A percentile compares a stretch with the other conserved stretches of the same genome.
phyloP scores from a whole-genome alignment of 2,329 filamentous ascomycete species.

The Cladosporium austrohemisphaericum region DNA sequence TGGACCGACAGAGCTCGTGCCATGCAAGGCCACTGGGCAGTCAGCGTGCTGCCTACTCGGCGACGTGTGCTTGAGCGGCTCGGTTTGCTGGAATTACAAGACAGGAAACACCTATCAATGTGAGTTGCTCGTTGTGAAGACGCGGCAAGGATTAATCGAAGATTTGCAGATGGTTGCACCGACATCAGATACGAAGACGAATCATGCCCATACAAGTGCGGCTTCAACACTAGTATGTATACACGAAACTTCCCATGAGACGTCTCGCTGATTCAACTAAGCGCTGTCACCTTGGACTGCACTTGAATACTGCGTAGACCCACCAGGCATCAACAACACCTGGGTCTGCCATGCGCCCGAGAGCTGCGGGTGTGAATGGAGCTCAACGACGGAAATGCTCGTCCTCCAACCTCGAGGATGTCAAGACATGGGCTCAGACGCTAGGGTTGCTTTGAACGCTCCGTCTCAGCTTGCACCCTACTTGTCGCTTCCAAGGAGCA shows the following conservation, averaged over 20 bases:
- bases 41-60: conserved; percentile 30
- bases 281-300: conserved; percentile 29
- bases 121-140: too few species aligned
- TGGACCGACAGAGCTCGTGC: conserved; percentile 24
- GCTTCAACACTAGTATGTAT: conserved; percentile 24
- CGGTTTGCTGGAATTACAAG: conserved; percentile 27
- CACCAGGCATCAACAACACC: conserved; percentile 24
- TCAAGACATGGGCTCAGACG: conserved; percentile 30
- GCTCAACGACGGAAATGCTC: conserved; percentile 20
- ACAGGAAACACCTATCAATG: conserved; percentile 30
- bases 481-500: conserved; percentile 24
- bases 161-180: conserved; percentile 34
- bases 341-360: conserved; percentile 32
- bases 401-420: conserved; percentile 25
- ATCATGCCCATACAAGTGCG: conserved; percentile 30
- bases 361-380: conserved; percentile 30
- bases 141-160: too few species aligned
- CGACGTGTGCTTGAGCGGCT: conserved; percentile 29
- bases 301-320: conserved; percentile 27
- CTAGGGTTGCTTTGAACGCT: conserved; percentile 30
- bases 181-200: conserved; percentile 29
- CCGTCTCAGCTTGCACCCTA: conserved; percentile 26
- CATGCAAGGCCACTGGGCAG: conserved; percentile 23
- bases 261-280: conserved; percentile 10
- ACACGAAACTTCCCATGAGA: not conserved